Base-by-base conservation (phyloP, 371 early-diverging fungal genomes). In the Haplosporangium sp. region DNA sequence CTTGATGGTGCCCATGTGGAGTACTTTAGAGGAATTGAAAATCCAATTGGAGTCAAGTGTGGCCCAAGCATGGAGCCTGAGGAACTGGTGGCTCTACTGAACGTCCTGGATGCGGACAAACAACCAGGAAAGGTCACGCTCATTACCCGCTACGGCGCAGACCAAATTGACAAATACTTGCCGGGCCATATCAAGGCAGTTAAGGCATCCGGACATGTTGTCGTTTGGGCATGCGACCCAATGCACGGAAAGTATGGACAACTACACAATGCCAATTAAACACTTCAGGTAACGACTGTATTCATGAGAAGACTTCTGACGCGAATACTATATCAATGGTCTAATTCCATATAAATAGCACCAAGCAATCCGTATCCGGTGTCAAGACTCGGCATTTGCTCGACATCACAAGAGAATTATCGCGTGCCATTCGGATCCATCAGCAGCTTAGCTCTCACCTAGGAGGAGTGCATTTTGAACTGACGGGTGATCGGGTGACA, bases 151-250 rank as follows among this genome's bases (percentile, higher is more conserved):
- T 98, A 96, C 73, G 98, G 98, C 48, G 91, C 90, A 13, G 88
- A 85, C 67, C 94, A 95, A 70, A 91, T 98, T 12, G 89, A 89
- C 43, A 83, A 92, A 64, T 86, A 87, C 69, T 82, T 98, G 40
- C 96, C 98, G 0, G 91, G 84, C 14, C 97, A 96, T 68, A 95
- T 98, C 74, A 81, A 87, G 62, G 97, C 98, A 9, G 97, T 98
- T 11, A 89, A 93, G 66, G 81, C 80, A 1, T 91, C 96, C 0
- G 89, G 89, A 2, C 97, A 97, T 82, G 85, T 87, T 61, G 96
- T 96, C 10, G 97, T 97, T 18, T 98, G 97, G 98, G 92, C 92
- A 37, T 95, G 95, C 82, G 99, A 98, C 81, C 99, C 99, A 8
- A 96, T 96, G 96, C 99, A 98, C 80, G 99, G 99, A 71, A 98